phyloP scores from a whole-genome alignment of 1,139 yeast genomes.

The Blastobotrys proliferans region DNA sequence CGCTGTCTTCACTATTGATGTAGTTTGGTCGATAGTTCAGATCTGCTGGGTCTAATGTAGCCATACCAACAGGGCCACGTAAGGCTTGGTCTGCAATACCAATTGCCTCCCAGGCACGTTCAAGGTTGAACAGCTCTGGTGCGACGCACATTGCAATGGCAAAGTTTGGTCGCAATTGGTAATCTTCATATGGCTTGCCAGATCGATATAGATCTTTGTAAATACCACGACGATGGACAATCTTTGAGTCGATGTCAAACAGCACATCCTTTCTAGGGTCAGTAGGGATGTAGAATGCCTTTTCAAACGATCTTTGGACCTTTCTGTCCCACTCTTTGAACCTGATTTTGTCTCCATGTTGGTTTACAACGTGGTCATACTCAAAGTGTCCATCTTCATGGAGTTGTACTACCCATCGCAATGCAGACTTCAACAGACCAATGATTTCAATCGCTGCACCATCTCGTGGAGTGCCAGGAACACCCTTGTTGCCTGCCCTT shows the following conservation, averaged over 20 bases:
- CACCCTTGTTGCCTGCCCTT: conserved; percentile 76
- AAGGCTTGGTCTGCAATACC: conserved; percentile 64
- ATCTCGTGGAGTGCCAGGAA: conserved; percentile 96
- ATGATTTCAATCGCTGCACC: conserved; percentile 95
- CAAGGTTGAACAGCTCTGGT: conserved; percentile 75
- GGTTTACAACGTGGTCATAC: conserved; percentile 40
- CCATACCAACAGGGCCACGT: conserved; percentile 89
- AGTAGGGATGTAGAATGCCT: conserved; percentile 68
- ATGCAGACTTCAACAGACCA: conserved; percentile 78
- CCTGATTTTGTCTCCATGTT: conserved; percentile 51
- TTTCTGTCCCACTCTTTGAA: conserved; percentile 66
- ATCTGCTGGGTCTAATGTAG: conserved; percentile 88
- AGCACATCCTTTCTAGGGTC: conserved; percentile 55
- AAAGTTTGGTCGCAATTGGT: conserved; percentile 88
- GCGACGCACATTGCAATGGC: conserved; percentile 91
- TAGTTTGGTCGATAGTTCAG: conserved; percentile 89
- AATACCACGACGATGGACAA: conserved; percentile 87
- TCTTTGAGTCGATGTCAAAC: conserved; percentile 56
- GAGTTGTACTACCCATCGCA: conserved; percentile 71
- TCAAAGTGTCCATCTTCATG: conserved; percentile 51
- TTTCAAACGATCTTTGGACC: conserved; percentile 70
- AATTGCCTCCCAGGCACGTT: conserved; percentile 60
- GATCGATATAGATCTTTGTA: conserved; percentile 80
- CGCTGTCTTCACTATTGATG: conserved; percentile 70
- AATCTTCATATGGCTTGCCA: conserved; percentile 89